These are phyloP conservation scores for Microstegium vimineum DNA, from an alignment of 176 grass and related monocot genomes.

Conservation along the genomic window DNA sequence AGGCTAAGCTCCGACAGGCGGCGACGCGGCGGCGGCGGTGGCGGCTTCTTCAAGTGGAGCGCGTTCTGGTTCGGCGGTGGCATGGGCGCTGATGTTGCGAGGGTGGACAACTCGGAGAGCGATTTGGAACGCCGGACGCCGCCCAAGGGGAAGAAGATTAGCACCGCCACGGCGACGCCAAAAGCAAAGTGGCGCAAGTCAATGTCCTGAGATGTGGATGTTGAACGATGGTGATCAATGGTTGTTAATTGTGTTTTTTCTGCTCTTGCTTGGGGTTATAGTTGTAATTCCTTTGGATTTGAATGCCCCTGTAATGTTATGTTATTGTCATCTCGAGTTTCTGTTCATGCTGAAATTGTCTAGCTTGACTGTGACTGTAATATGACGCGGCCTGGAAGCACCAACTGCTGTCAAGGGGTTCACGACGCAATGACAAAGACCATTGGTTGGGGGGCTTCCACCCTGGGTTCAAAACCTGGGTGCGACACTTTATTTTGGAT, in stretches of 20 bases:
- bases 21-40: constrained; percentile 29
- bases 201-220: constrained; percentile 36
- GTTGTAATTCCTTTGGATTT: neutral
- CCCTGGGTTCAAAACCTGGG: too few species aligned
- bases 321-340: neutral
- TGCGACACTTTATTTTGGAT: too few species aligned
- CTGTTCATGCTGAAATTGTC: neutral
- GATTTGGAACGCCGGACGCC: constrained; percentile 64
- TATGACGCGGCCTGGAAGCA: neutral
- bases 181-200: constrained; percentile 70
- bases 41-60: constrained; percentile 77
- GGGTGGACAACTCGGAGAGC: constrained; percentile 56
- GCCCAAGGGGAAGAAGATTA: constrained; percentile 42
- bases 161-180: constrained; percentile 30
- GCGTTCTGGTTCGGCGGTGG: constrained; percentile 66
- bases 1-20: constrained; percentile 51
- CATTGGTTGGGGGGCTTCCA: too few species aligned
- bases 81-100: constrained; percentile 46
- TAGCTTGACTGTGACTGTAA: neutral
- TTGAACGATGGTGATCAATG: neutral
- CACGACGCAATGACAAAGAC: too few species aligned
- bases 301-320: neutral
- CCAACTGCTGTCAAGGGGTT: neutral
- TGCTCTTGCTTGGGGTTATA: neutral
- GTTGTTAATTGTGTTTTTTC: neutral